Base-by-base conservation (phyloP, 768 basidiomycete genomes). In the Albatrellus ellisii region DNA sequence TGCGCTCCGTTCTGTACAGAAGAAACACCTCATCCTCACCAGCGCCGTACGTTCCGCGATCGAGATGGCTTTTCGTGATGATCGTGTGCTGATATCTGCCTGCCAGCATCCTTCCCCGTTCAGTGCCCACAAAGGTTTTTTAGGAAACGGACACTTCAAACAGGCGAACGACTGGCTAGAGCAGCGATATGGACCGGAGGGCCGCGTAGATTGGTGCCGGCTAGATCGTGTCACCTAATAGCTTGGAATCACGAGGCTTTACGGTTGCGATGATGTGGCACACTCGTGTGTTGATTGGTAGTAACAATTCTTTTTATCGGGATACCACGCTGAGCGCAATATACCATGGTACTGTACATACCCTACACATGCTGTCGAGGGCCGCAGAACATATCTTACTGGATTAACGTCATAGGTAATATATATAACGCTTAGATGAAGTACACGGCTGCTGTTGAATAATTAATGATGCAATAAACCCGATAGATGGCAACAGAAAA, bases 131-230 rank as follows among this genome's bases (percentile, higher is more conserved):
- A 69, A 70, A 44, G 90, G 91, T 8, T 95, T 92, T 64, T 58
- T 87, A 48, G 89, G 87, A 37, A 92, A 91, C 57, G 76, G 75
- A 38, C 92, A 95, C 62, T 97, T 97, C 65, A 75, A 69, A 54
- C 64, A 72, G 45, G 85, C 89, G 32, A 94, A 95, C 55, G 72
- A 79, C 42, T 97, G 92, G 92, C 64, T 97, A 20, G 73, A 74
- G 56, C 54, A 68, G 44, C 77, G 75, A 52, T 92, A 95, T 54
- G 91, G 90, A 5, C 51, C 64, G 20, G 77, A 75, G 29, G 76
- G 71, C 37, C 66, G 59, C 45, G 79, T 89, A n/a, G 69, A 86
- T 53, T 89, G 85, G 85, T 78, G 78, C 54, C 63, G 59, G 36
- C 61, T 72, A 36, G 62, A 58, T 36, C 15, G 39, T 28, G 48